These are phyloP conservation scores for Linnemannia hyalina DNA, from an alignment of 192 early-diverging fungal genomes.

Conservation along the genomic window DNA sequence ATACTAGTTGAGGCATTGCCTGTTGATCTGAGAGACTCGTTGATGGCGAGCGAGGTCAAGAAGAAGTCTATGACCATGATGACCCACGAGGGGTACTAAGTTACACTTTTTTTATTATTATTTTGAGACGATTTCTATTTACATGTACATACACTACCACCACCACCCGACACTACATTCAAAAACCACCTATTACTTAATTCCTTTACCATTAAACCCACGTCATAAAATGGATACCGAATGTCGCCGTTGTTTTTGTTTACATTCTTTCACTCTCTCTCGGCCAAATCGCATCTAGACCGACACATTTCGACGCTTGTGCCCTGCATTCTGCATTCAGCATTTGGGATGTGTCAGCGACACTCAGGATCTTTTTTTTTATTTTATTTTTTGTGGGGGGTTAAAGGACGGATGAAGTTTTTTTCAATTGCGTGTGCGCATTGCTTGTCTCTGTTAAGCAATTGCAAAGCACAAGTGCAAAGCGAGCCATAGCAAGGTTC, in stretches of 20 bases:
- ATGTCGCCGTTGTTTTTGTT: not conserved
- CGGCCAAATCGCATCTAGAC: not conserved
- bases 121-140: not conserved
- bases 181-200: not conserved
- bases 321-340: not conserved
- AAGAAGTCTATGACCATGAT: constrained; percentile 21
- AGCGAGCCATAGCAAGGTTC: too few species aligned
- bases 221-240: too few species aligned
- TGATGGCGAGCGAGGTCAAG: constrained; percentile 47
- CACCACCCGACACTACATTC: not conserved
- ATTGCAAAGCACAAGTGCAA: too few species aligned
- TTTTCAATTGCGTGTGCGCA: not conserved
- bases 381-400: not conserved
- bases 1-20: constrained; percentile 43
- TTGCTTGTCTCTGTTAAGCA: not conserved
- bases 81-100: constrained; percentile 5
- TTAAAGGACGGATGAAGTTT: not conserved
- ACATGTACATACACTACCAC: not conserved
- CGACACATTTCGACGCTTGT: not conserved
- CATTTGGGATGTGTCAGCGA: constrained; percentile 1
- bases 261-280: not conserved
- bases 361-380: not conserved
- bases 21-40: constrained; percentile 44
- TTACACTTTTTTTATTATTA: not conserved
- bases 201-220: not conserved